Percentiles rank a stretch among this genome's conserved stretches.
Conservation (phyloP, 495 filamentous ascomycete species). For the Podospora tetraspora region DNA sequence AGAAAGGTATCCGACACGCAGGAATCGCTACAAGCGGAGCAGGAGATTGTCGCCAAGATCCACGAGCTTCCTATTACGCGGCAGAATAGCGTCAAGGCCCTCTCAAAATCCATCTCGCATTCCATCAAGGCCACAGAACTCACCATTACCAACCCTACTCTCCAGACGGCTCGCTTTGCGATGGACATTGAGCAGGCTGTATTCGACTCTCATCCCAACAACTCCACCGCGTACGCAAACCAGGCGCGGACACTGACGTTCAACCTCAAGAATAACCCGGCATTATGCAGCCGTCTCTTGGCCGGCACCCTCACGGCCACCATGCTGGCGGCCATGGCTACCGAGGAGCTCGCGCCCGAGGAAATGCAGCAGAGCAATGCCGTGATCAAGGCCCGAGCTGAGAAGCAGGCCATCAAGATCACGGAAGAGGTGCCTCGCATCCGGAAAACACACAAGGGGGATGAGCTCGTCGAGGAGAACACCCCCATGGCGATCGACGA, state of each 20-base stretch:
- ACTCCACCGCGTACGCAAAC: conserved; percentile 31
- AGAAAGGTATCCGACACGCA: conserved; percentile 48
- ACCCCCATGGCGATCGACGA: conserved; percentile 34
- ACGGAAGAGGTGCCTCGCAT: conserved; percentile 80
- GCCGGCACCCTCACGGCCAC: conserved; percentile 61
- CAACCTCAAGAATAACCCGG: conserved; percentile 82
- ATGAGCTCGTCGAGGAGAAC: conserved; percentile 78
- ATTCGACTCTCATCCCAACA: conserved; percentile 41
- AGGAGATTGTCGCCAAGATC: conserved; percentile 36
- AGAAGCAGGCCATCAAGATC: conserved; percentile 81
- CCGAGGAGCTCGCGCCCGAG: conserved; percentile 85
- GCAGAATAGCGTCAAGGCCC: conserved; percentile 39
- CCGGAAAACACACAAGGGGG: conserved; percentile 89
- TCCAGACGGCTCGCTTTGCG: conserved; percentile 42
- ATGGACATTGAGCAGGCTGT: conserved; percentile 68
- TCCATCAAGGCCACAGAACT: conserved; percentile 36
- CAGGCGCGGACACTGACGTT: conserved; percentile 56
- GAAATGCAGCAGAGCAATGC: conserved; percentile 77
- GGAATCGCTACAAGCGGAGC: conserved; percentile 33
- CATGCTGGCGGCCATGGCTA: conserved; percentile 73
- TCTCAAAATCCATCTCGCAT: conserved; percentile 20
- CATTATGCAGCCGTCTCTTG: conserved; percentile 71
- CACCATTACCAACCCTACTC: conserved; percentile 39
- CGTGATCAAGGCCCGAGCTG: conserved; percentile 62
- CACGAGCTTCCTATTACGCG: conserved; percentile 39